Evolutionary conservation across 1,284 basidiomycete species (phyloP), one percentile per base, ranked within the genome.

Genomic region (Hemileia vastatrix): DNA sequence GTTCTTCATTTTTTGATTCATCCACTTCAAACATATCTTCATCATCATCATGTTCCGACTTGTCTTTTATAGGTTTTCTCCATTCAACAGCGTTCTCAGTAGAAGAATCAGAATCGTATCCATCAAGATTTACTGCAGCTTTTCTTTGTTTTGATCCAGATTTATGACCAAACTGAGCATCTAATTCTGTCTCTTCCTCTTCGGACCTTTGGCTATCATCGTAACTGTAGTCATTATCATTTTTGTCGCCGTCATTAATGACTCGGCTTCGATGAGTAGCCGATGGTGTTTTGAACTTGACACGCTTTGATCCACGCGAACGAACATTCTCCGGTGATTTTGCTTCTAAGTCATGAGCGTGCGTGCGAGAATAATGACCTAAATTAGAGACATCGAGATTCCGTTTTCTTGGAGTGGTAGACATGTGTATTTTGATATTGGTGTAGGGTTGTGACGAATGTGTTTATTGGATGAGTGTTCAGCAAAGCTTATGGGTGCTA

Each of bases 11-110:
- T 71, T 69, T 23, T 24, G 64, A 62, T 71, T 84, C 82, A 5
- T 77, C 83, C 57, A 80, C 78, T 5, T 86, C 86, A 76, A 95
- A 95, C 88, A 97, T 95, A 73, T 93, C 90, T 54, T 90, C 86
- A 63, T 81, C 80, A 47, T 78, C 78, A 13, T 75, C 77, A n/a
- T 77, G 77, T 1, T 74, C 79, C 2, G 70, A 76, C 32, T 76
- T 81, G 64, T 83, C 82, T 73, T 84, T 83, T 61, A 88, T 81
- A 71, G 86, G 87, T 19, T 80, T 80, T 13, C 91, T 90, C 33
- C 92, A 89, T 19, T 88, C 87, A n/a, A n/a, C n/a, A 73, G 93
- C 91, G 5, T 88, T 90, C 66, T 93, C 90, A 71, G 91, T 88
- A 57, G 85, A 91, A 1, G 90, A 93, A 76, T 96, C 93, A 1